A percentile compares a stretch with the other conserved stretches of the same genome.
These are phyloP conservation scores for Beta lomatogona DNA, from an alignment of 179 eudicot species.

Conservation along the genomic window DNA sequence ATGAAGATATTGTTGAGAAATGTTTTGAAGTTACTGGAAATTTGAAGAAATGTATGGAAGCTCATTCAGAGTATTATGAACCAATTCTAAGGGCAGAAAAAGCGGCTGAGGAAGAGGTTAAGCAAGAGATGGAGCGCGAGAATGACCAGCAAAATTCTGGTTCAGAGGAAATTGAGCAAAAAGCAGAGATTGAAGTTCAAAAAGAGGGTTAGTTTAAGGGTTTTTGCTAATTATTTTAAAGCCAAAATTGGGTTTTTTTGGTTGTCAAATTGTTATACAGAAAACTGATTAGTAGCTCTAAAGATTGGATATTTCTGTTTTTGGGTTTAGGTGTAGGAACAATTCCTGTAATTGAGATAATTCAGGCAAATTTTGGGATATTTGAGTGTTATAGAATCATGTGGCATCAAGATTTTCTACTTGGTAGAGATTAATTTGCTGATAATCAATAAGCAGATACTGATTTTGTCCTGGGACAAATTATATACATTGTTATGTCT, in stretches of 20 bases:
- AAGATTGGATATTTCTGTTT: slow-evolving; percentile 18
- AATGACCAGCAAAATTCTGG: slow-evolving; percentile 20
- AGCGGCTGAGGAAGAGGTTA: slow-evolving; percentile 49
- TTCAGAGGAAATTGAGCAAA: slow-evolving; percentile 27
- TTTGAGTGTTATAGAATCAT: slow-evolving; percentile 9
- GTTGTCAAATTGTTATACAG: neutral
- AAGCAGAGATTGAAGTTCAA: slow-evolving; percentile 28
- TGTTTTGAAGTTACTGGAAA: slow-evolving; percentile 53
- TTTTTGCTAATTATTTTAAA: neutral
- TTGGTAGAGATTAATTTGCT: neutral
- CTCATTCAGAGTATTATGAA: slow-evolving; percentile 63
- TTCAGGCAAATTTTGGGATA: slow-evolving; percentile 8
- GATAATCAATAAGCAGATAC: slow-evolving; percentile 26
- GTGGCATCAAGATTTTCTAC: slow-evolving; percentile 12
- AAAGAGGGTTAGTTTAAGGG: slow-evolving; percentile 9
- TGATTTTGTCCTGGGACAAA: slow-evolving; percentile 10
- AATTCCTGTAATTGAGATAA: slow-evolving; percentile 28
- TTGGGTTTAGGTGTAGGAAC: slow-evolving; percentile 12
- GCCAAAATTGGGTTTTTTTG: neutral
- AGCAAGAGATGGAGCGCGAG: slow-evolving; percentile 43
- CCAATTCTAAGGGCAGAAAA: slow-evolving; percentile 67
- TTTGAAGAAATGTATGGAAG: slow-evolving; percentile 75
- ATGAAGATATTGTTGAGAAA: slow-evolving; percentile 66
- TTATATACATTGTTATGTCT: slow-evolving; percentile 6
- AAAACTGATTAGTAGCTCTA: neutral